A percentile compares a stretch with the other conserved stretches of the same genome.
Evolutionary conservation across 345 rosid species (phyloP).

Genomic region (Erucastrum elatum): DNA sequence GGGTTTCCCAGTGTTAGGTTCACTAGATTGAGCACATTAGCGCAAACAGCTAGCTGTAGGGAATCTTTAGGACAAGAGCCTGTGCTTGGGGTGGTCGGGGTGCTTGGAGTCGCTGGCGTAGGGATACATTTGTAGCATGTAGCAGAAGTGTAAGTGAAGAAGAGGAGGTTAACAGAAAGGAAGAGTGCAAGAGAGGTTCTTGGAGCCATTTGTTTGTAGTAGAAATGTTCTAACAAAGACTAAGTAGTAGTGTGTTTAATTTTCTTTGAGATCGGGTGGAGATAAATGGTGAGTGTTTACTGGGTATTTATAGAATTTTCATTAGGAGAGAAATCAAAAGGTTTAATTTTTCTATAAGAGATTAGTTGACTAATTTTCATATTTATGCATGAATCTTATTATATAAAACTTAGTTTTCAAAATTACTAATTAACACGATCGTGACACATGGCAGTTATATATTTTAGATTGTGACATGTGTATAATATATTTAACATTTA

Average conservation of each 20-base stretch:
- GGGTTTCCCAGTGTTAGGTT: slow-evolving; percentile 42
- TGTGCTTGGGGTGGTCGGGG: slow-evolving; percentile 7
- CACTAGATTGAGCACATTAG: slow-evolving; percentile 39
- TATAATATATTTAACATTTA: too few species aligned
- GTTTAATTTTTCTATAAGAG: not conserved
- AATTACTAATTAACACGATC: too few species aligned
- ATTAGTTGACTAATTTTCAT: not conserved
- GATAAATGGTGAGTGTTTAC: slow-evolving; percentile 5
- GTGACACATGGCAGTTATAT: too few species aligned
- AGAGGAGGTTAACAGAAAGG: slow-evolving; percentile 50
- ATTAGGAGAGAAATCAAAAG: not conserved
- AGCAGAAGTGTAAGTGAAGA: slow-evolving; percentile 49
- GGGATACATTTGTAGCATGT: slow-evolving; percentile 50
- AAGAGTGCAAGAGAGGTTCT: slow-evolving; percentile 56
- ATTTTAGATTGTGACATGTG: too few species aligned
- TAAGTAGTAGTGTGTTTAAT: slow-evolving; percentile 7
- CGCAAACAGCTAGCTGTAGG: slow-evolving; percentile 44
- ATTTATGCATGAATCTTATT: too few species aligned
- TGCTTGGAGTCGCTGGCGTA: slow-evolving; percentile 1
- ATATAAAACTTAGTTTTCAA: too few species aligned
- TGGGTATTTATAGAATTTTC: slow-evolving; percentile 33
- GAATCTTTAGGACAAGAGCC: slow-evolving; percentile 44
- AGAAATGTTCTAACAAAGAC: not conserved
- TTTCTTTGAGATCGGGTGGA: slow-evolving; percentile 18
- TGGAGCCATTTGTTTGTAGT: slow-evolving; percentile 42